Conservation (phyloP, 805 yeast genomes). For the Nakazawaea populi region DNA sequence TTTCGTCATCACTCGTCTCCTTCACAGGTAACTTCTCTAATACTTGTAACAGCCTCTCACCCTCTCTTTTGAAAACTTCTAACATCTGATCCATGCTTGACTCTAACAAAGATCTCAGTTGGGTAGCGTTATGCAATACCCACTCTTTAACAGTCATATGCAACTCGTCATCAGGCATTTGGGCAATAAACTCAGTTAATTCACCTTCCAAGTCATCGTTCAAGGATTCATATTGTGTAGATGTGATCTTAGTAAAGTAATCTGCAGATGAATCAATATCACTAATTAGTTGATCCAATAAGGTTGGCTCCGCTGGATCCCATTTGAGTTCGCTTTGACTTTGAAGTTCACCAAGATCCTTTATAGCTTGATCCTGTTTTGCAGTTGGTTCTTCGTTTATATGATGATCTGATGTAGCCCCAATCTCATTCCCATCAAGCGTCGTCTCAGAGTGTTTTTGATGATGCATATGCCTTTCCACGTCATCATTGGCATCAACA, state of each 20-base stretch:
- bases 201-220: conserved; percentile 64
- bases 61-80: conserved; percentile 39
- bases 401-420: no score
- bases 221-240: conserved; percentile 30
- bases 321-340: conserved; percentile 1
- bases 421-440: not conserved
- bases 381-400: not conserved
- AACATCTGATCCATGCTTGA: conserved; percentile 43
- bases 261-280: conserved; percentile 31
- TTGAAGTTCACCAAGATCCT: not conserved
- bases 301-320: conserved; percentile 5
- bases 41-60: conserved; percentile 40
- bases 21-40: conserved; percentile 30
- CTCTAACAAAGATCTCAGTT: conserved; percentile 43
- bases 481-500: not conserved
- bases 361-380: not conserved
- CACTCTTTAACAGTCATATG: conserved; percentile 68
- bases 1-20: conserved; percentile 8
- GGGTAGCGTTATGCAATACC: conserved; percentile 51
- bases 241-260: conserved; percentile 27
- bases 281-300: conserved; percentile 10
- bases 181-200: conserved; percentile 55
- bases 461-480: not conserved
- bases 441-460: not conserved
- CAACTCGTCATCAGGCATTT: conserved; percentile 66